Base-by-base conservation (phyloP, 352 stramenopile genomes). In the Phytophthora hibernalis region DNA sequence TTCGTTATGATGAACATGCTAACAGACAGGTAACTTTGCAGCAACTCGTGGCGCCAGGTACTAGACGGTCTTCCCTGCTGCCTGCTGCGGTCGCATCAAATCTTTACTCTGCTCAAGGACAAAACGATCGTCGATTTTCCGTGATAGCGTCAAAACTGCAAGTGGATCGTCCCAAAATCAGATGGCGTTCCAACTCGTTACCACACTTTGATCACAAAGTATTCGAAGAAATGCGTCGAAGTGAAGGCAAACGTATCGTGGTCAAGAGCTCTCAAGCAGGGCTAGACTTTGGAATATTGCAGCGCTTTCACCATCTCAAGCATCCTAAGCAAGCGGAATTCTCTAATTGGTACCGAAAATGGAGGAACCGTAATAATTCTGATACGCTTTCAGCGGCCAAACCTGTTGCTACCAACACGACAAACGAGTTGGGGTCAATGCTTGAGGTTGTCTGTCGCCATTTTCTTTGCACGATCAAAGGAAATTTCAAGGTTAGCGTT, bases 231-330 rank as follows among this genome's bases (percentile, higher is more conserved):
- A 22, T 68, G 22, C 54, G 28, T 24, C 47, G 24, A 35, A 33
- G 64, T 11, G 67, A 75, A 12, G 49, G 18, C 13, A 26, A 22
- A 0, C 55, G 38, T 12, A 51, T 63, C 20, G 10, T 35, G 3
- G 16, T 31, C 2, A 55, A 45, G 3, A 49, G 8, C 11, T 42
- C 21, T 0, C 59, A 70, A 4, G 2, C 16, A 0, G 56, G 64
- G 2, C 76, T 92, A 16, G 75, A 86, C 28, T 92, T 89, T 42
- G 80, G 90, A 24, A 74, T 85, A 5, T 61, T 92, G 2, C 80
- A 90, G 50, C 68, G 72, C 1, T 87, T 59, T 18, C 72, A 82
- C 22, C 74, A 72, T 0, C 80, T 77, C 0, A 74, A 89, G n/a
- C 76, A 86, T 22, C 77, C 74, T 0, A 56, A 68, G 0, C 59